Percentiles rank a stretch among this genome's conserved stretches.
Evolutionary conservation across 2,329 filamentous ascomycete genomes (phyloP).

Genomic region (Fusarium sp.): DNA sequence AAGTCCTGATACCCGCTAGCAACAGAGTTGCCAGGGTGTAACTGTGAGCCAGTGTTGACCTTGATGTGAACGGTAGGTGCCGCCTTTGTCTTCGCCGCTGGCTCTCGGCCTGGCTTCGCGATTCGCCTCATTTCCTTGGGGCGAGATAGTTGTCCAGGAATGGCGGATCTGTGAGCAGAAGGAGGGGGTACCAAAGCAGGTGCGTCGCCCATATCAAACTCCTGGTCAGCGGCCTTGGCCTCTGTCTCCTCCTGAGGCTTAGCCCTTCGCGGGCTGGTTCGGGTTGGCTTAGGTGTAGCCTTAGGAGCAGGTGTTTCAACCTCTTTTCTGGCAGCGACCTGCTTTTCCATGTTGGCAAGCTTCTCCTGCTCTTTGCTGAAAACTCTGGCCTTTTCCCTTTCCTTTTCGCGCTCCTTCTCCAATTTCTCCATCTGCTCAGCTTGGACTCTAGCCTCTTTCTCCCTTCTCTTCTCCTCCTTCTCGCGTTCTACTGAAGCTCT

Average conservation of each 20-base stretch:
- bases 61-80: constrained; percentile 73
- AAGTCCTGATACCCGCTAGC: constrained; percentile 66
- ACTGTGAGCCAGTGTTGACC: constrained; percentile 73
- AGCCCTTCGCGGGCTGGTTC: constrained; percentile 64
- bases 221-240: constrained; percentile 48
- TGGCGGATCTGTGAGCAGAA: constrained; percentile 64
- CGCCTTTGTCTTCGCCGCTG: constrained; percentile 68
- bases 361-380: constrained; percentile 69
- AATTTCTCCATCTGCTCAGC: constrained; percentile 71
- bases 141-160: constrained; percentile 59
- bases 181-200: constrained; percentile 68
- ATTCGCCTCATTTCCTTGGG: constrained; percentile 68
- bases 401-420: constrained; percentile 75
- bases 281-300: constrained; percentile 56
- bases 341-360: constrained; percentile 63
- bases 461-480: constrained; percentile 72
- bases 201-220: constrained; percentile 67
- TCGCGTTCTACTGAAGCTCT: constrained; percentile 70
- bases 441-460: constrained; percentile 71
- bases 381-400: constrained; percentile 72
- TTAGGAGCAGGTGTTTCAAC: constrained; percentile 56
- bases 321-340: constrained; percentile 64
- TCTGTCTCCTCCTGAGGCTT: constrained; percentile 49
- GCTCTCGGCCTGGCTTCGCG: constrained; percentile 70
- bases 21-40: constrained; percentile 67